phyloP scores from a whole-genome alignment of 129 eudicot genomes.

The Arctium lappa region DNA sequence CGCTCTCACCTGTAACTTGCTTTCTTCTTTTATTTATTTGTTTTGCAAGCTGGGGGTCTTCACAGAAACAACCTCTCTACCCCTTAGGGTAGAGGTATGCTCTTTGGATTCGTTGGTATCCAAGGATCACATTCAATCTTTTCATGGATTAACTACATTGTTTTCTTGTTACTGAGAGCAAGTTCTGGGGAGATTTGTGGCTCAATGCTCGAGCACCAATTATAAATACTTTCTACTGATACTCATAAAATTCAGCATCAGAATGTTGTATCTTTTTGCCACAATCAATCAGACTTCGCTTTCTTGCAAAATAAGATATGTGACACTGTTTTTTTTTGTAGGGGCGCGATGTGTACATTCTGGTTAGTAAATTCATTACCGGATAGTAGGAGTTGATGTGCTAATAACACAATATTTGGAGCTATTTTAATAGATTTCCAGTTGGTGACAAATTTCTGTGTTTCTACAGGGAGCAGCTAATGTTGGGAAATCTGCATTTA shows the following conservation, averaged over 20 bases:
- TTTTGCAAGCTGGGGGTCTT: neutral
- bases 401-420: neutral
- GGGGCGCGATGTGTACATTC: constrained; percentile 93
- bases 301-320: neutral
- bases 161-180: neutral
- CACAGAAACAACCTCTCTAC: neutral
- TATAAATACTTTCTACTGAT: no score
- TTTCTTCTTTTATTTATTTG: neutral
- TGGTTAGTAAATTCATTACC: constrained; percentile 54
- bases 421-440: neutral
- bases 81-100: neutral
- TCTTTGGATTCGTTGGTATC: neutral
- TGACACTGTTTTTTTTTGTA: constrained; percentile 26
- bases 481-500: constrained; percentile 98
- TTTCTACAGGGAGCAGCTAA: constrained; percentile 88
- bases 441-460: constrained; percentile 18
- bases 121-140: neutral
- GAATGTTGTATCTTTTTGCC: neutral
- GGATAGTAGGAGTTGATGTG: neutral
- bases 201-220: neutral
- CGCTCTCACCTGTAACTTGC: neutral
- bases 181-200: neutral
- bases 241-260: neutral
- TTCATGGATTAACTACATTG: neutral
- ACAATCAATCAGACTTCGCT: neutral